Conservation (phyloP, 495 filamentous ascomycete genomes). For the Hypoxylon lienhwacheense region DNA sequence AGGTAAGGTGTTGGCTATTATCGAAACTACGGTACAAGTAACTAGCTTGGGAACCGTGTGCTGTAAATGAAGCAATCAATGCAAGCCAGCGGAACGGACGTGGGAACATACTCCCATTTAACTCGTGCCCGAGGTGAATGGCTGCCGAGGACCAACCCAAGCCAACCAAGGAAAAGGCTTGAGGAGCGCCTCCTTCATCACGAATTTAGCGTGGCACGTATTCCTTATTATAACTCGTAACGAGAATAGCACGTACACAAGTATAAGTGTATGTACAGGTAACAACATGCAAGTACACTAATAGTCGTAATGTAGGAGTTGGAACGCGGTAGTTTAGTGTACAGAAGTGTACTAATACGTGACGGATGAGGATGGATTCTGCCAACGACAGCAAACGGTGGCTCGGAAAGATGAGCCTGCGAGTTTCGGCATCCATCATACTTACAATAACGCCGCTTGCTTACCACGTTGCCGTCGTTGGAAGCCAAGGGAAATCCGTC, state of each 20-base stretch:
- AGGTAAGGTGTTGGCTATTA: conserved; percentile 20
- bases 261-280: neutral
- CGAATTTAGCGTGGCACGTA: conserved; percentile 20
- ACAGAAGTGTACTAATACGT: no score
- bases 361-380: no score
- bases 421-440: conserved; percentile 26
- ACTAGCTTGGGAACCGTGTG: neutral
- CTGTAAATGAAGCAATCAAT: conserved; percentile 32
- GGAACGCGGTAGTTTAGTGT: no score
- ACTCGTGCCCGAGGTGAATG: conserved; percentile 33
- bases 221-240: conserved; percentile 3
- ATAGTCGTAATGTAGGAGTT: no score
- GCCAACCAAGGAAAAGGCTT: conserved; percentile 9
- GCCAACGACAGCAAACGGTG: neutral
- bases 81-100: conserved; percentile 27
- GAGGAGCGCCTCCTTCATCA: conserved; percentile 27
- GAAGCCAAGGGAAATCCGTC: conserved; percentile 17
- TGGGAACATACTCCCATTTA: conserved; percentile 22
- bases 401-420: conserved; percentile 5
- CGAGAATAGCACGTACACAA: neutral
- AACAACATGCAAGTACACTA: conserved; percentile 33
- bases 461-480: conserved; percentile 18
- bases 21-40: no score
- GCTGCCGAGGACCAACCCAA: conserved; percentile 19
- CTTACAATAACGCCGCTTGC: no score